Percentiles rank a stretch among this genome's conserved stretches.
These are phyloP conservation scores for Zoysia matrella DNA, from an alignment of 202 grass and related monocot genomes.

Conservation along the genomic window DNA sequence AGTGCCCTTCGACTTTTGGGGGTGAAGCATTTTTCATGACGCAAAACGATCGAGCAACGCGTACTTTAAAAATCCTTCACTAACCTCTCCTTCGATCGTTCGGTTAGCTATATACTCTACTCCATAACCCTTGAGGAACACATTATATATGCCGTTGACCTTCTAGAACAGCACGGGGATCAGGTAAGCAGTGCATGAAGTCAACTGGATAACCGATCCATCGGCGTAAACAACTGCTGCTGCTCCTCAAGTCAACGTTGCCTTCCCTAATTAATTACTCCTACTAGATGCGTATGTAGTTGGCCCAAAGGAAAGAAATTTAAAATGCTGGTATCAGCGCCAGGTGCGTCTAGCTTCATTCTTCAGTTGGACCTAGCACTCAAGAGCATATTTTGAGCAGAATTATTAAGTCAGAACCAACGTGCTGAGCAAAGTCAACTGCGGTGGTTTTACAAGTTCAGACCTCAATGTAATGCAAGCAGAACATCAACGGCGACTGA, in stretches of 20 bases:
- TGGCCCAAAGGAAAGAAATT: background rate
- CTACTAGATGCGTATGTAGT: background rate
- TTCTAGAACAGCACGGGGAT: slow-evolving; percentile 22
- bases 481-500: no score
- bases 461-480: background rate
- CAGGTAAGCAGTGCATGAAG: slow-evolving; percentile 3
- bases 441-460: background rate
- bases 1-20: slow-evolving; percentile 10
- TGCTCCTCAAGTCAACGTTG: slow-evolving; percentile 36
- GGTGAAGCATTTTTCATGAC: no score
- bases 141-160: slow-evolving; percentile 22
- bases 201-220: slow-evolving; percentile 20
- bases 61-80: no score
- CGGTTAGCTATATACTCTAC: no score
- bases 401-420: slow-evolving; percentile 29
- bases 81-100: no score
- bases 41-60: no score
- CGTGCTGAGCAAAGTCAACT: slow-evolving; percentile 39
- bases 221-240: slow-evolving; percentile 34
- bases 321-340: slow-evolving; percentile 15
- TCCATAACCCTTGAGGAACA: background rate
- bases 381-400: background rate
- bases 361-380: background rate
- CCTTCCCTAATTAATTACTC: background rate
- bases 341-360: slow-evolving; percentile 36